These are phyloP conservation scores for Penicillium roqueforti DNA, from an alignment of 495 filamentous ascomycete species.

Conservation along the genomic window DNA sequence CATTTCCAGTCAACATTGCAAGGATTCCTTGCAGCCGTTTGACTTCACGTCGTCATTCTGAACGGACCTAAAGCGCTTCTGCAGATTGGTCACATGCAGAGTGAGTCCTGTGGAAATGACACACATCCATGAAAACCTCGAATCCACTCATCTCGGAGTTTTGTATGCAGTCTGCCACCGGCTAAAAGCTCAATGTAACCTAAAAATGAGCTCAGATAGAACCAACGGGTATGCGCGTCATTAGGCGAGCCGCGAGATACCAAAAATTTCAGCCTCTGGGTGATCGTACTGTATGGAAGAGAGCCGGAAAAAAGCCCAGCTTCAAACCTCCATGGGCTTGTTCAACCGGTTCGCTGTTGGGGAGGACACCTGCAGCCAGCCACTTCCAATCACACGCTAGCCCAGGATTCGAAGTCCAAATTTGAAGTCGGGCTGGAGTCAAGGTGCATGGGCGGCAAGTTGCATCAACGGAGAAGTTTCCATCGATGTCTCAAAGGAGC, in stretches of 20 bases:
- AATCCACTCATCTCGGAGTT: not conserved
- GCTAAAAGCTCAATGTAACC: not conserved
- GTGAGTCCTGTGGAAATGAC: not conserved
- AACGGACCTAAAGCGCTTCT: slow-evolving; percentile 7
- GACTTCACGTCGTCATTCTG: not conserved
- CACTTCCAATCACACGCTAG: slow-evolving; percentile 25
- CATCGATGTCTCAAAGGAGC: slow-evolving; percentile 3
- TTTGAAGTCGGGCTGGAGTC: slow-evolving; percentile 19
- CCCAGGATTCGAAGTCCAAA: slow-evolving; percentile 19
- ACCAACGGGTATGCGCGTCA: not conserved
- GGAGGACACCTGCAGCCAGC: slow-evolving; percentile 20
- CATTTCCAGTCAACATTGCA: not conserved
- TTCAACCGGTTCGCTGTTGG: slow-evolving; percentile 14
- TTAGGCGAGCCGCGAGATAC: not conserved
- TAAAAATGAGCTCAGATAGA: not conserved
- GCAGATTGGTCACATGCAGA: slow-evolving; percentile 4
- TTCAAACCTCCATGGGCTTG: not conserved
- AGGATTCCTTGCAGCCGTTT: slow-evolving; percentile 13
- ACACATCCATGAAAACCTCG: not conserved
- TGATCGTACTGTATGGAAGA: not conserved
- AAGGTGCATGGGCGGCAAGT: slow-evolving; percentile 12
- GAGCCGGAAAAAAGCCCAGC: not conserved
- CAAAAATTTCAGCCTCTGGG: not conserved
- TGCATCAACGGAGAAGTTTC: slow-evolving; percentile 7
- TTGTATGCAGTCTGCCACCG: not conserved